Percentiles rank a stretch among this genome's conserved stretches.
These are phyloP conservation scores for Oryza nivara DNA, from an alignment of 176 grass and related monocot genomes.

Conservation along the genomic window DNA sequence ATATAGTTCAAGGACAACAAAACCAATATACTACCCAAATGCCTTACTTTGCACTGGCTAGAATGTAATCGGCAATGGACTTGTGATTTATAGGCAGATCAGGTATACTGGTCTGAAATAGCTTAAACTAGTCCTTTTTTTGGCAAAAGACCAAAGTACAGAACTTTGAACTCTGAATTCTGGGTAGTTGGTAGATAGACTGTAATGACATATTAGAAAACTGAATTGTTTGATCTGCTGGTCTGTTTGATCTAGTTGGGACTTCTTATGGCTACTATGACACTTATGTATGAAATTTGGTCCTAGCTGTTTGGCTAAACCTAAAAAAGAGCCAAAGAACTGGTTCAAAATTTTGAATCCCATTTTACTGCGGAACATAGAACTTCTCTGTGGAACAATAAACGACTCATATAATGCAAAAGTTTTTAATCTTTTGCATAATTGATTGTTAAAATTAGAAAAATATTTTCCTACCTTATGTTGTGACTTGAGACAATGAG, in stretches of 20 bases:
- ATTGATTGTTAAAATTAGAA: conserved; percentile 21
- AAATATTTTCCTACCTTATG: conserved; percentile 12
- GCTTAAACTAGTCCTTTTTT: not conserved
- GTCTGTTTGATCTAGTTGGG: conserved; percentile 5
- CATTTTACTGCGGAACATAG: conserved; percentile 1
- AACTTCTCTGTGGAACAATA: conserved; percentile 9
- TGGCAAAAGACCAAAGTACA: conserved; percentile 2
- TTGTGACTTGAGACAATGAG: conserved; percentile 13
- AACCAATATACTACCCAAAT: not conserved
- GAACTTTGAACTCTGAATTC: not conserved
- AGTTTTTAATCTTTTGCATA: conserved; percentile 32
- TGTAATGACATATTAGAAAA: not conserved
- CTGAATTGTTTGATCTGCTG: not conserved
- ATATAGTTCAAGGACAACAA: conserved; percentile 9
- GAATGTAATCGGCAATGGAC: conserved; percentile 5
- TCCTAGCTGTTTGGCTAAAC: conserved; percentile 2
- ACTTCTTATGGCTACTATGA: not conserved
- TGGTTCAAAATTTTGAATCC: not conserved
- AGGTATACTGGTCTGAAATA: conserved; percentile 25
- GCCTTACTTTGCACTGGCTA: not conserved
- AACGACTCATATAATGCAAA: conserved; percentile 1
- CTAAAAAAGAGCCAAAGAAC: not conserved
- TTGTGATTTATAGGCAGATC: conserved; percentile 3
- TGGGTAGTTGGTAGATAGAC: not conserved
- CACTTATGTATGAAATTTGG: not conserved